Base-by-base conservation (phyloP, 768 basidiomycete species). In the Suillus decipiens region DNA sequence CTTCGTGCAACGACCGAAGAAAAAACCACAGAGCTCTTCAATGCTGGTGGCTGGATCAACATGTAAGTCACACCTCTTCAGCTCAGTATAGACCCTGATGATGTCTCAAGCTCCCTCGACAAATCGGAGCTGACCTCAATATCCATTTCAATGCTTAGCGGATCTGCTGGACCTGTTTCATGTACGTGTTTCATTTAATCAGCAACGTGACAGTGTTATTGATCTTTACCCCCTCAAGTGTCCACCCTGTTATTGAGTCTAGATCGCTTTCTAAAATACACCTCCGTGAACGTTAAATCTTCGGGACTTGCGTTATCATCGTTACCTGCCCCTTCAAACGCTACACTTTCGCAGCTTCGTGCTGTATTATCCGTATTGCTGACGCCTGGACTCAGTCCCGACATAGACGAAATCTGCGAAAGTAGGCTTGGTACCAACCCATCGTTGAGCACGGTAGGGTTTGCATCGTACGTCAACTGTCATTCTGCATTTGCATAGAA, bases 1-100 rank as follows among this genome's bases (percentile, higher is more conserved):
- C 85, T 93, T 82, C 79, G 96, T 56, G 92, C 94, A 0, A 92
- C 92, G 84, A 82, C 82, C 6, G 67, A 80, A 9, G 89, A 89
- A 47, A 95, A 91, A 70, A 93, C 89, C 0, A 84, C 86, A 57
- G 93, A 94, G 56, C 79, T 94, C 61, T 68, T 96, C 5, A 73
- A 71, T 2, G 83, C 90, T 70, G 88, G 89, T 0, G 85, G 84
- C 1, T 99, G 96, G 96, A 74, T 75, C 19, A 81, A 87, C 59
- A 70, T 90, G 96, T 96, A 68, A 54, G 79, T 65, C 7, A 22
- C 31, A 7, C 15, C 9, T 28, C 65, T 22, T 5, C n/a, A 1
- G 5, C 10, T 60, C 15, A 1, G 53, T 19, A 22, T 37, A 33
- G 28, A 3, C 28, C 12, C 28, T 61, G 61, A 50, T 11, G 24